Conservation (phyloP, 306 rosid species). For the Quercus mongolica region DNA sequence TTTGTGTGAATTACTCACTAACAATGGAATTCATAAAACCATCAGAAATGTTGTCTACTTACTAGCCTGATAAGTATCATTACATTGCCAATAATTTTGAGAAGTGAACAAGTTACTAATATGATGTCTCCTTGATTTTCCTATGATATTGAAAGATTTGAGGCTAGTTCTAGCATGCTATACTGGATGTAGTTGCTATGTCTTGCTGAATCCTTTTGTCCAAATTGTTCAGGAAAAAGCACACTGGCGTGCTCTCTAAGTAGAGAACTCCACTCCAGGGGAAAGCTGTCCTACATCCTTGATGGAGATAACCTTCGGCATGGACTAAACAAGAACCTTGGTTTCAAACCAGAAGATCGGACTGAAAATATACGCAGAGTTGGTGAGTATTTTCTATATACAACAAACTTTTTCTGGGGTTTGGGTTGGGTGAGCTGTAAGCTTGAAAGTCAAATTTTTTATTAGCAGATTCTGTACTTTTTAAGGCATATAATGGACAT, state of each 20-base stretch:
- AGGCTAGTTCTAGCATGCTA: background rate
- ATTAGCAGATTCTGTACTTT: background rate
- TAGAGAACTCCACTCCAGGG: conserved; percentile 58
- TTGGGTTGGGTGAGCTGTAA: background rate
- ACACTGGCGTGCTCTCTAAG: conserved; percentile 75
- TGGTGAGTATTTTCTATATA: conserved; percentile 41
- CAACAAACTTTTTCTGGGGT: conserved; percentile 3
- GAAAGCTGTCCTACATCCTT: conserved; percentile 72
- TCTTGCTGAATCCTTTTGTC: background rate
- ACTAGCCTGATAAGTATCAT: background rate
- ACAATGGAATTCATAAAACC: background rate
- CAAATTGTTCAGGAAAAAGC: conserved; percentile 62
- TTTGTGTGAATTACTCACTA: background rate
- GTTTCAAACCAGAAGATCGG: conserved; percentile 75
- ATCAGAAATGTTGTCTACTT: background rate
- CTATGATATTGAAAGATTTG: background rate
- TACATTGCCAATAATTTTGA: background rate
- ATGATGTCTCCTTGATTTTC: background rate
- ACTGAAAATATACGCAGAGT: conserved; percentile 83
- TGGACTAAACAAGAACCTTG: conserved; percentile 76
- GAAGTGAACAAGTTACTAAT: background rate
- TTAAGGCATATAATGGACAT: background rate
- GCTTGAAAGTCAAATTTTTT: background rate
- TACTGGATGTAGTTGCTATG: background rate
- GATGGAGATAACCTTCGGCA: conserved; percentile 92